Conservation (phyloP, 495 filamentous ascomycete species). For the Penicillium pulvis region DNA sequence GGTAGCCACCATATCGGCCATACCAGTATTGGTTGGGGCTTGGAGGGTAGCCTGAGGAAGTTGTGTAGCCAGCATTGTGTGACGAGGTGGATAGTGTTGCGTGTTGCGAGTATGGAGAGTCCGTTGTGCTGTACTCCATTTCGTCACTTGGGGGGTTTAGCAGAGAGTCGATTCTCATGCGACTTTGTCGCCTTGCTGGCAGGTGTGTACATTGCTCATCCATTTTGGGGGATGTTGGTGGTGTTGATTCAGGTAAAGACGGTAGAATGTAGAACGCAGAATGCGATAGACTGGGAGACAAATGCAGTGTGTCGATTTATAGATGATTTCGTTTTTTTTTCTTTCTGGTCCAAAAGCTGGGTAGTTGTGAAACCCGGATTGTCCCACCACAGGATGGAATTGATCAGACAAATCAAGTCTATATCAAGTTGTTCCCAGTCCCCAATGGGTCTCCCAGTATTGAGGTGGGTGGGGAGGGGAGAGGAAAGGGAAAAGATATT, state of each 20-base stretch:
- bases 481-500: constrained; percentile 4
- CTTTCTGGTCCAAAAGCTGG: not conserved
- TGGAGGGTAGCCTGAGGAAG: constrained; percentile 33
- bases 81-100: constrained; percentile 21
- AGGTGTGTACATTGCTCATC: constrained; percentile 18
- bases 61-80: constrained; percentile 18
- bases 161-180: constrained; percentile 45
- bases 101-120: constrained; percentile 30
- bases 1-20: constrained; percentile 23
- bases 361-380: not conserved
- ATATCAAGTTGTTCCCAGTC: not conserved
- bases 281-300: not conserved
- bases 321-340: not conserved
- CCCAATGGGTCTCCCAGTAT: not conserved
- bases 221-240: not conserved
- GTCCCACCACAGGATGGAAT: not conserved
- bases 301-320: not conserved
- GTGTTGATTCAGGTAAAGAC: not conserved
- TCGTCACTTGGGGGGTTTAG: constrained; percentile 35
- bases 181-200: constrained; percentile 29
- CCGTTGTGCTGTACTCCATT: constrained; percentile 16
- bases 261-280: not conserved
- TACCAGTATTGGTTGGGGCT: constrained; percentile 38
- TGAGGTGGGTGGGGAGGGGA: not conserved
- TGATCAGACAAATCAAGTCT: not conserved